Evolutionary conservation across 306 rosid species (phyloP), one percentile per base, ranked within the genome.

Genomic region (Trichosanthes truncata): DNA sequence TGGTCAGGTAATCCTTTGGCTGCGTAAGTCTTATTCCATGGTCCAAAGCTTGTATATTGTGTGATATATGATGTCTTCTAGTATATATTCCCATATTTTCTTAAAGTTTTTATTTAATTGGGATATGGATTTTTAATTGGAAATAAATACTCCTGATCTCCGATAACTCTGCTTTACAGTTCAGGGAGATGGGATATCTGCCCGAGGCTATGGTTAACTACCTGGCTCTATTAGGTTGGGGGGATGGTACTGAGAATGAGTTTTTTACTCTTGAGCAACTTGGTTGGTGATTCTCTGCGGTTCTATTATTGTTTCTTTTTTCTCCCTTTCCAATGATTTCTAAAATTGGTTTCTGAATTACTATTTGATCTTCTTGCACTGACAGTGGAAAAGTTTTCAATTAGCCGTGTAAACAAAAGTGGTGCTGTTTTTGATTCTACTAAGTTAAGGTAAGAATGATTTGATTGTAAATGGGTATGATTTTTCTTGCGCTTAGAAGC

Each of bases 141-240:
- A 55, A 36, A 12, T 11, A 21, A 33, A 55, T 55, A 10, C 0
- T 23, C 35, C 66, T 76, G 79, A 76, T 25, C 78, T 80, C 76
- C 75, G 33, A 79, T 76, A 68, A 73, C 62, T 10, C 74, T 83
- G 38, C 33, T 29, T 78, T 33, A 84, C 90, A 92, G 98, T 95
- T 83, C 88, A 91, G 86, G 91, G 98, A 95, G 91, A 95, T 95
- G 97, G 98, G 98, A 52, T 95, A 95, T 87, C 84, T 92, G 65
- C 97, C 97, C 15, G 87, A 92, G 86, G 97, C 91, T 86, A 89
- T 95, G 96, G 95, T 87, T 81, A 95, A 95, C 88, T 95, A 95
- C 79, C 56, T 95, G 78, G 97, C 98, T 56, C 84, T 95, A 74
- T 90, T 95, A 89, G 97, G 98, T 79, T 95, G 98, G 98, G 97